Base-by-base conservation (phyloP, 805 yeast species). In the Candida pini region DNA sequence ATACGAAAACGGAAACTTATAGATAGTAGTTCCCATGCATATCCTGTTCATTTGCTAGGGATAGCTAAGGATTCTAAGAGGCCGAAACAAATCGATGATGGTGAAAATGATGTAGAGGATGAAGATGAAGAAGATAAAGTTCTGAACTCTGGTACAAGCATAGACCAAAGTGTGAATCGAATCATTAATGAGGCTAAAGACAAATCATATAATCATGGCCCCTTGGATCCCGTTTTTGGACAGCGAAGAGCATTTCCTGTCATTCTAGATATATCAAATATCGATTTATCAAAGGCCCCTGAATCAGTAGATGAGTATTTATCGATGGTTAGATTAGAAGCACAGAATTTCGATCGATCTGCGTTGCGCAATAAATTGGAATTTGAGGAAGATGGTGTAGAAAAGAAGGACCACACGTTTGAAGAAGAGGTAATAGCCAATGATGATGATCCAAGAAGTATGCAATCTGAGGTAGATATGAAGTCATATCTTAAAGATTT, bases 211-310 rank as follows among this genome's bases (percentile, higher is more conserved):
- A 47, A 49, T 10, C 52, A 45, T 18, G 64, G 64, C 0, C 63
- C 63, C 0, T 12, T 60, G n/a, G 66, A 61, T 36, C 59, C 62
- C 3, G 28, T 49, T 10, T 60, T 59, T 44, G 65, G 65, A 0
- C 66, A 61, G 37, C 31, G 60, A 25, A 35, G 60, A 25, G 66
- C 63, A 12, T 61, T 61, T 23, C 66, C 66, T 0, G 34, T 61
- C 8, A 26, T 34, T 1, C 34, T 60, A 8, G 50, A 48, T 31
- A 27, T 48, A 10, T 31, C 19, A 1, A 18, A 31, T 3, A 37
- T 47, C 4, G 53, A 56, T 31, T 30, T 40, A 4, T 20, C 19
- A 2, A 34, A 38, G 18, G 19, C 32, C 1, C 57, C 60, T 3
- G 23, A 35, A 9, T 53, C 45, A 29, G 66, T 54, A 3, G 39